phyloP scores from a whole-genome alignment of 441 rosid species.

The Hura crepitans region DNA sequence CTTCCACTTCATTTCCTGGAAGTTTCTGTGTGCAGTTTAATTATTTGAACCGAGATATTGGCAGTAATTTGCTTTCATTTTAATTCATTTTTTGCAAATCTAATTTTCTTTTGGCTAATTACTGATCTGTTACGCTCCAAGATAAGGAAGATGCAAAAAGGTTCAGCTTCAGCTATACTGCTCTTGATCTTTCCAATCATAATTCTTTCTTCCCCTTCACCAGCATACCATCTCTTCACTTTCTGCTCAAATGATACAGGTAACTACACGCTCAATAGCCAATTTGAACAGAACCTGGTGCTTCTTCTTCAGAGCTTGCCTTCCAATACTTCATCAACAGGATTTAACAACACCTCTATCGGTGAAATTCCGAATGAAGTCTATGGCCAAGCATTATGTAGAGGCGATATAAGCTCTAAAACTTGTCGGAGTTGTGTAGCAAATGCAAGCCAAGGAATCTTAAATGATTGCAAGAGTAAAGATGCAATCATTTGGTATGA shows the following conservation, averaged over 20 bases:
- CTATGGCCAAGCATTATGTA: conserved; percentile 33
- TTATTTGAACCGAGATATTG: too few species aligned
- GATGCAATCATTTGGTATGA: conserved; percentile 33
- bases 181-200: too few species aligned
- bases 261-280: conserved; percentile 4
- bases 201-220: too few species aligned
- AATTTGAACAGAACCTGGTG: conserved; percentile 22
- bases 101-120: too few species aligned
- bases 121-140: too few species aligned
- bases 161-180: too few species aligned
- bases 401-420: conserved; percentile 28
- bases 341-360: conserved; percentile 22
- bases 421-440: conserved; percentile 28
- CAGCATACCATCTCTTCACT: background rate
- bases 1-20: too few species aligned
- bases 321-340: conserved; percentile 19
- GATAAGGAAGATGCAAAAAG: too few species aligned
- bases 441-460: conserved; percentile 19
- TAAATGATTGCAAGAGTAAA: conserved; percentile 8
- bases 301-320: conserved; percentile 17
- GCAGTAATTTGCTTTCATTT: too few species aligned
- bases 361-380: conserved; percentile 23
- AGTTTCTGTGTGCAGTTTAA: too few species aligned
- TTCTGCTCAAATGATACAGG: background rate
- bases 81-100: too few species aligned